Evolutionary conservation across 2,329 filamentous ascomycete species (phyloP), one percentile per base, ranked within the genome.

Genomic region (Phialemoniopsis sp.): DNA sequence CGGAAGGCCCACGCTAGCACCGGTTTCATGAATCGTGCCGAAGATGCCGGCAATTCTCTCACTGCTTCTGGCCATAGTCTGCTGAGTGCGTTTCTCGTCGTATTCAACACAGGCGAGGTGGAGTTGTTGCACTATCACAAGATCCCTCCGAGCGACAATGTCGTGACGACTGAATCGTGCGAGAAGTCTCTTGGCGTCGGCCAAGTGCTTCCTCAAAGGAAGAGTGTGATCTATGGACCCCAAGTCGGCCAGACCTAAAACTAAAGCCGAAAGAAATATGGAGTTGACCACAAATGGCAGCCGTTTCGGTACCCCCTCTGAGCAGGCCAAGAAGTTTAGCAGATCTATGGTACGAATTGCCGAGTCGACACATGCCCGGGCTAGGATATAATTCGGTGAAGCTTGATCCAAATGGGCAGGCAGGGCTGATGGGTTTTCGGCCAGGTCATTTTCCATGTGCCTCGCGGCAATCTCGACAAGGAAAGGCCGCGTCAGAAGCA

Each of bases 221-320:
- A 62, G 60, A 0, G 50, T 48, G 14, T 43, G 45, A 26, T 70
- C 65, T 3, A 71, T 60, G 39, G 71, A 66, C 0, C 64, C 66
- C 36, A 72, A 70, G 19, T 62, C 58, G 1, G 67, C 66, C 1
- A 68, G 57, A 0, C 68, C 68, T 0, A 72, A 53, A 0, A 70
- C 66, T 1, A 72, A 48, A 0, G 63, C 65, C 0, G 67, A 66
- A 6, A 68, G 61, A 42, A 72, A 71, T 4, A 66, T 58, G 2
- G 64, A 66, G 36, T 70, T 72, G 5, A 70, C 64, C 1, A 70
- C 46, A 13, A 70, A 68, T 0, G 68, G 68, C 5, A 70, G 47
- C 2, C 67, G 55, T 26, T 63, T 66, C 0, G 68, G 67, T 1
- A 69, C 53, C 3, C 53, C 49, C 2, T 54, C 43, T 3, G 55